phyloP scores from a whole-genome alignment of 2,329 filamentous ascomycete species.

The Penicillium aurantiogriseum region DNA sequence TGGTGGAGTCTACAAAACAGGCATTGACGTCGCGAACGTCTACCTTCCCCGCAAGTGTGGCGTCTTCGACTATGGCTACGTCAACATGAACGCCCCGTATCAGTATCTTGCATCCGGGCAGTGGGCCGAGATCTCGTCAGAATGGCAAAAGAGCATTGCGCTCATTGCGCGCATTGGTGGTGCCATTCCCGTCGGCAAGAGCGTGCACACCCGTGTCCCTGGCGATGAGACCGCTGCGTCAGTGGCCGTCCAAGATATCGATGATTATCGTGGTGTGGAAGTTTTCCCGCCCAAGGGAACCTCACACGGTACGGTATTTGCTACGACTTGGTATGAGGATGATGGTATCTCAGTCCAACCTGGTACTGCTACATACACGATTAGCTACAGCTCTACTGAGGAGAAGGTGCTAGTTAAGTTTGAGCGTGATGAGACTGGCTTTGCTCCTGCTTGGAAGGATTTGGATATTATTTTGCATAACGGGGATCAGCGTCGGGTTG shows the following conservation, averaged over 20 bases:
- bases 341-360: slow-evolving; percentile 53
- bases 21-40: slow-evolving; percentile 53
- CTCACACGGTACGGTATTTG: slow-evolving; percentile 40
- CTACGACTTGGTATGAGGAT: slow-evolving; percentile 56
- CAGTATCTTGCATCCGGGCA: slow-evolving; percentile 56
- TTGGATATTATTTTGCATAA: slow-evolving; percentile 52
- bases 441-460: slow-evolving; percentile 51
- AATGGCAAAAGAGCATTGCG: slow-evolving; percentile 56
- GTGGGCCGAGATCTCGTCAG: slow-evolving; percentile 52
- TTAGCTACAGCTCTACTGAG: slow-evolving; percentile 47
- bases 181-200: slow-evolving; percentile 53
- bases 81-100: slow-evolving; percentile 63
- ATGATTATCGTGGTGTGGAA: slow-evolving; percentile 58
- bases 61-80: slow-evolving; percentile 54
- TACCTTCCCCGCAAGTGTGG: slow-evolving; percentile 58
- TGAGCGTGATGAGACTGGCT: slow-evolving; percentile 41
- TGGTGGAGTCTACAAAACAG: slow-evolving; percentile 65
- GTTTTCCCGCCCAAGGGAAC: slow-evolving; percentile 54
- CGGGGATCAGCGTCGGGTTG: slow-evolving; percentile 48
- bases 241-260: slow-evolving; percentile 41
- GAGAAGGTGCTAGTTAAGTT: slow-evolving; percentile 48
- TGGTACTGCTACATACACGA: slow-evolving; percentile 43
- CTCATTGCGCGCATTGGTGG: slow-evolving; percentile 56
- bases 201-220: slow-evolving; percentile 51
- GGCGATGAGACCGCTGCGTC: slow-evolving; percentile 51